Evolutionary conservation across 163 green algal species (phyloP).

Genomic region (Prototheca wickerhamii): DNA sequence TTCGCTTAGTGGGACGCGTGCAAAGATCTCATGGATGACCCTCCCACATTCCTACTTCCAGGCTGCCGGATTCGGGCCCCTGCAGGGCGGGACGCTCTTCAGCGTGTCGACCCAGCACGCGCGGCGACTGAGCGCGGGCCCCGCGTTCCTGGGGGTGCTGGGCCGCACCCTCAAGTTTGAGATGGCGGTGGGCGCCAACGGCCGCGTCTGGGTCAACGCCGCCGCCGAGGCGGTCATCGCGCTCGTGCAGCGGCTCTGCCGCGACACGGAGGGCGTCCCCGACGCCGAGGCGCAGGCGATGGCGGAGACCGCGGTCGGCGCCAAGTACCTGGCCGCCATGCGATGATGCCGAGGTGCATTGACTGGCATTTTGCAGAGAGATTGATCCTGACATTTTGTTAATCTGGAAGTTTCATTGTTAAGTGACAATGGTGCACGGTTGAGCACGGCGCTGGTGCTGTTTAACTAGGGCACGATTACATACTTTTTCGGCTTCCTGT

Average conservation of each 20-base stretch:
- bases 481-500: no score
- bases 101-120: slow-evolving; percentile 35
- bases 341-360: no score
- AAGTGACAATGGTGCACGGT: no score
- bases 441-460: no score
- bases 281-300: neutral
- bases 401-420: no score
- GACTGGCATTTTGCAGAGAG: no score
- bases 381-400: no score
- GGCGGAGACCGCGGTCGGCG: neutral
- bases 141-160: slow-evolving; percentile 46
- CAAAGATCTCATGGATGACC: no score
- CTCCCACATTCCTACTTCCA: slow-evolving; percentile 5
- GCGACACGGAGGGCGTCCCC: neutral
- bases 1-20: neutral
- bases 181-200: slow-evolving; percentile 76
- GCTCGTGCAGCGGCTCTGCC: neutral
- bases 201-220: slow-evolving; percentile 63
- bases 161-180: slow-evolving; percentile 62
- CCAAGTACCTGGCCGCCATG: no score
- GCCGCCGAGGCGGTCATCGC: neutral
- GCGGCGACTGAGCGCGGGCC: slow-evolving; percentile 42
- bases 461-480: no score
- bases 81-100: slow-evolving; percentile 56
- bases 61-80: slow-evolving; percentile 52